phyloP scores from a whole-genome alignment of 768 basidiomycete genomes.

The Agrocybe pediades region DNA sequence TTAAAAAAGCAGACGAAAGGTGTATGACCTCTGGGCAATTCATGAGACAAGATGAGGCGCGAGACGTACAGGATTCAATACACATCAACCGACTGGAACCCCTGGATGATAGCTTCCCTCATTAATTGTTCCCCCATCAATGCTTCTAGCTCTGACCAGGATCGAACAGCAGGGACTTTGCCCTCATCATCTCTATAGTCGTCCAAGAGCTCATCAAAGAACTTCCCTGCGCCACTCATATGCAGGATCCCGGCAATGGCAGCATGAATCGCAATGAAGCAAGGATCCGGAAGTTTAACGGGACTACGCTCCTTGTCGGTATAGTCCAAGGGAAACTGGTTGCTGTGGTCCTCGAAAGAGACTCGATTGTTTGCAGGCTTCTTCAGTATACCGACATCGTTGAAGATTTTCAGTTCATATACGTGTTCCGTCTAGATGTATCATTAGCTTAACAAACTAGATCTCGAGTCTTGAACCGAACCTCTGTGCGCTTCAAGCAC shows the following conservation, averaged over 20 bases:
- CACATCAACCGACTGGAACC: no score
- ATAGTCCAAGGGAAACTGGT: constrained; percentile 4
- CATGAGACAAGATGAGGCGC: no score
- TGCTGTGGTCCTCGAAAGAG: constrained; percentile 15
- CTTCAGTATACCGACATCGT: background rate
- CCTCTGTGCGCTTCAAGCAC: constrained; percentile 14
- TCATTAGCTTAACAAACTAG: background rate
- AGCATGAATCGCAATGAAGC: constrained; percentile 16
- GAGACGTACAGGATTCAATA: no score
- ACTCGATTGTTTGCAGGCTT: constrained; percentile 8
- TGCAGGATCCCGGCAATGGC: constrained; percentile 18
- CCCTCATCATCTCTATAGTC: no score
- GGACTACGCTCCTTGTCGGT: background rate
- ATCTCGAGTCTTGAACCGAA: constrained; percentile 1
- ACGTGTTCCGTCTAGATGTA: constrained; percentile 7
- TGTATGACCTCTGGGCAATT: no score
- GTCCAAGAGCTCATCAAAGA: no score
- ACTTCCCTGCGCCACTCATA: no score
- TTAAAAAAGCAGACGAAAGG: no score
- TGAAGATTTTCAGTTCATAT: constrained; percentile 9
- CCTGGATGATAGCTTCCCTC: no score
- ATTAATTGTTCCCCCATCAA: no score
- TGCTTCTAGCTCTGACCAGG: no score
- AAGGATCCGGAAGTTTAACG: constrained; percentile 14
- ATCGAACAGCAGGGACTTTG: no score